Conservation (phyloP, 352 stramenopile genomes). For the Phytopythium montanum region DNA sequence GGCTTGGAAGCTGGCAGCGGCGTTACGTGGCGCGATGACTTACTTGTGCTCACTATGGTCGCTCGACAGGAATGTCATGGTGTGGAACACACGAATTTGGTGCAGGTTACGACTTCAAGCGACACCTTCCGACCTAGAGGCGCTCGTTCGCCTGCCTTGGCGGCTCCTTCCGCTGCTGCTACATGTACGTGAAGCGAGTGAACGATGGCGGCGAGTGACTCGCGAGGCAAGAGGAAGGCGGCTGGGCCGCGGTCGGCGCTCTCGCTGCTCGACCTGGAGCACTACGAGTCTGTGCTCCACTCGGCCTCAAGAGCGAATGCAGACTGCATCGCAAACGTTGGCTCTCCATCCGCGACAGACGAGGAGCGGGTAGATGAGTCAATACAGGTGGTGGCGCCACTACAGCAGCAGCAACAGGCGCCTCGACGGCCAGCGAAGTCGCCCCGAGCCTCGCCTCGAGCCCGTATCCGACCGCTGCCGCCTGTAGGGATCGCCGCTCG, state of each 20-base stretch:
- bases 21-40: background rate
- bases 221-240: background rate
- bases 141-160: too few relatives aligned
- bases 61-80: background rate
- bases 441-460: background rate
- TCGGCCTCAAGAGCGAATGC: conserved; percentile 32
- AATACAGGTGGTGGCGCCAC: background rate
- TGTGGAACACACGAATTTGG: background rate
- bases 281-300: conserved; percentile 57
- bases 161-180: too few relatives aligned
- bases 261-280: conserved; percentile 50
- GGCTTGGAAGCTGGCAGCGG: background rate
- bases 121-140: too few relatives aligned
- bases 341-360: background rate
- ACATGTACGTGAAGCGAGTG: too few relatives aligned
- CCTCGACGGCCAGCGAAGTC: background rate
- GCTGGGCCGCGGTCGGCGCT: conserved; percentile 30
- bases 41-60: too few relatives aligned
- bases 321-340: conserved; percentile 10
- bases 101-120: background rate
- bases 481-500: conserved; percentile 36
- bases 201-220: background rate
- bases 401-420: background rate
- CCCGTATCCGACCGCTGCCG: conserved; percentile 26
- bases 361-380: background rate